phyloP scores from a whole-genome alignment of 371 early-diverging fungal species.

The Circinella minor region DNA sequence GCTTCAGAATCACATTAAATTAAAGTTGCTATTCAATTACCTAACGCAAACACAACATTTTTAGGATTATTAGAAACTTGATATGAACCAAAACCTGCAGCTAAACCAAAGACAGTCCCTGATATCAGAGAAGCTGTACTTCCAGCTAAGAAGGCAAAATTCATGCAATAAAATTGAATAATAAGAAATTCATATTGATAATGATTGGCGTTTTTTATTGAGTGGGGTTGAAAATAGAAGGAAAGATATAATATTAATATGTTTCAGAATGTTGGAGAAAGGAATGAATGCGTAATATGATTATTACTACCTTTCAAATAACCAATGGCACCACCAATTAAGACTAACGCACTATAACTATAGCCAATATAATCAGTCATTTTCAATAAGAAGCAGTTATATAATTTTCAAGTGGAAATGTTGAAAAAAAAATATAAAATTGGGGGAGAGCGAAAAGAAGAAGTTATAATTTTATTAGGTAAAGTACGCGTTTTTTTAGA shows the following conservation, averaged over 20 bases:
- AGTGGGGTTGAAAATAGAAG: background rate
- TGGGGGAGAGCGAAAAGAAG: background rate
- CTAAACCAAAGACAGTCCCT: conserved; percentile 45
- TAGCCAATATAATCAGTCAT: conserved; percentile 54
- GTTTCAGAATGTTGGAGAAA: background rate
- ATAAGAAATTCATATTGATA: too few species aligned
- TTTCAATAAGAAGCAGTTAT: background rate
- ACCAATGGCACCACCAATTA: conserved; percentile 50
- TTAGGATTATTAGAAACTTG: conserved; percentile 49
- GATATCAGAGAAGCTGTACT: conserved; percentile 50
- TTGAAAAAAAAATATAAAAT: background rate
- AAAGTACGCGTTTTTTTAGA: too few species aligned
- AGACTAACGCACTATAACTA: conserved; percentile 36
- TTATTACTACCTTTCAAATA: conserved; percentile 45
- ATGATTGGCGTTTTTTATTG: too few species aligned
- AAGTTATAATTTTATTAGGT: too few species aligned
- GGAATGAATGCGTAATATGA: too few species aligned
- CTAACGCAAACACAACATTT: conserved; percentile 46
- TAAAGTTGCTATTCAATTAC: conserved; percentile 25
- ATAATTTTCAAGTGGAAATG: too few species aligned
- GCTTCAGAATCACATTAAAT: background rate
- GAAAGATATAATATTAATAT: background rate
- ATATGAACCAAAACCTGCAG: conserved; percentile 46
- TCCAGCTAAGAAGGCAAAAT: conserved; percentile 31
- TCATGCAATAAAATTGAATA: background rate